Percentiles rank a stretch among this genome's conserved stretches.
Evolutionary conservation across 1,139 yeast species (phyloP).

Genomic region (Magnusiomyces suaveolens): DNA sequence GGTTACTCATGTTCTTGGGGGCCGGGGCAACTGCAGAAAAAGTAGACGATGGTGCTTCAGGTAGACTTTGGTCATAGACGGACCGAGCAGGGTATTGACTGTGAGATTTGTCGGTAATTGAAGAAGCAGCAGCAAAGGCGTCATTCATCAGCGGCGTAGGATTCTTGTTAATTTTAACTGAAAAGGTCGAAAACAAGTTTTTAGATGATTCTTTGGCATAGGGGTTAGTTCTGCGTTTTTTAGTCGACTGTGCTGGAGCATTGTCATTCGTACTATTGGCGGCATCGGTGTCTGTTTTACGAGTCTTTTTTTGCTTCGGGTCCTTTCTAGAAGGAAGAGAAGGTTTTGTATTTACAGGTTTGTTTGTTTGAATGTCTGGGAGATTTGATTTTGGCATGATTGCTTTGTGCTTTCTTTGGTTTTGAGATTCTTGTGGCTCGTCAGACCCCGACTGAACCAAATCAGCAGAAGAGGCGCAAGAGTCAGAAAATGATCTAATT

Average conservation of each 20-base stretch:
- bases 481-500: not conserved
- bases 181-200: not conserved
- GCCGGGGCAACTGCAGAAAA: too few species aligned
- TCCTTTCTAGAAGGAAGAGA: too few species aligned
- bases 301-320: not conserved
- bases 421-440: not conserved
- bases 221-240: not conserved
- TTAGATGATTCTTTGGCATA: not conserved
- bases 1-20: too few species aligned
- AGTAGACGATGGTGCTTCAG: not conserved
- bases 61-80: not conserved
- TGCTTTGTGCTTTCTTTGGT: not conserved
- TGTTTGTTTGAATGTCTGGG: not conserved
- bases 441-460: not conserved
- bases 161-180: not conserved
- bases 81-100: not conserved
- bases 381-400: not conserved
- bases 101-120: not conserved
- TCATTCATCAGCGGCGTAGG: not conserved
- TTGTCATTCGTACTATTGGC: not conserved
- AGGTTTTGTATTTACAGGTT: not conserved
- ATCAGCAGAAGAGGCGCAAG: not conserved
- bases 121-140: not conserved
- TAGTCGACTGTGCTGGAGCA: not conserved
- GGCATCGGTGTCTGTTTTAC: too few species aligned